A percentile compares a stretch with the other conserved stretches of the same genome.
phyloP scores from a whole-genome alignment of 257 asterid species.

The Cordia subcordata region DNA sequence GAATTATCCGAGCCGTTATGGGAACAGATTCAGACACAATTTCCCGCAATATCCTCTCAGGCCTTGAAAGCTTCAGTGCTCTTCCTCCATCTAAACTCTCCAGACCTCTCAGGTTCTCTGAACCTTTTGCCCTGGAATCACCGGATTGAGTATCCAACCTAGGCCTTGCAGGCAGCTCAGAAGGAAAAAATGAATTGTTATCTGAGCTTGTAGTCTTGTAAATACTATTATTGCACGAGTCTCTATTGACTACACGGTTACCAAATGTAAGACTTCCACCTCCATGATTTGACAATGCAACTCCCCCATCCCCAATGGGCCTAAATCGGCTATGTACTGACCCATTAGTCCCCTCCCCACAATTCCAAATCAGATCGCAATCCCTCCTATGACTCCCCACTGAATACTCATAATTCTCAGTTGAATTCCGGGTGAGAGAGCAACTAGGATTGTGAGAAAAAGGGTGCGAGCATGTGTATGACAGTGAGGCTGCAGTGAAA shows the following conservation, averaged over 20 bases:
- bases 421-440: constrained; percentile 71
- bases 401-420: constrained; percentile 59
- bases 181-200: constrained; percentile 61
- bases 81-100: constrained; percentile 45
- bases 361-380: constrained; percentile 74
- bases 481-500: constrained; percentile 72
- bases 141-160: constrained; percentile 50
- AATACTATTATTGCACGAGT: constrained; percentile 48
- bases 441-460: constrained; percentile 86
- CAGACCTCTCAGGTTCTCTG: constrained; percentile 36
- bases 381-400: constrained; percentile 61
- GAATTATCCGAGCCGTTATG: constrained; percentile 59
- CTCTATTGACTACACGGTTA: constrained; percentile 42
- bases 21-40: constrained; percentile 63
- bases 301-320: constrained; percentile 82
- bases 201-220: constrained; percentile 61
- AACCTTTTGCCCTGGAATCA: constrained; percentile 48
- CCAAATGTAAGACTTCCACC: constrained; percentile 44
- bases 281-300: constrained; percentile 50
- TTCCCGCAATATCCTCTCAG: constrained; percentile 70
- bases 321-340: constrained; percentile 84
- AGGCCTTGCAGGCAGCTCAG: constrained; percentile 79
- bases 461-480: constrained; percentile 68
- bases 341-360: constrained; percentile 94
- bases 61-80: constrained; percentile 40